phyloP scores from a whole-genome alignment of 2,329 filamentous ascomycete species.

The Apiospora arundinis region DNA sequence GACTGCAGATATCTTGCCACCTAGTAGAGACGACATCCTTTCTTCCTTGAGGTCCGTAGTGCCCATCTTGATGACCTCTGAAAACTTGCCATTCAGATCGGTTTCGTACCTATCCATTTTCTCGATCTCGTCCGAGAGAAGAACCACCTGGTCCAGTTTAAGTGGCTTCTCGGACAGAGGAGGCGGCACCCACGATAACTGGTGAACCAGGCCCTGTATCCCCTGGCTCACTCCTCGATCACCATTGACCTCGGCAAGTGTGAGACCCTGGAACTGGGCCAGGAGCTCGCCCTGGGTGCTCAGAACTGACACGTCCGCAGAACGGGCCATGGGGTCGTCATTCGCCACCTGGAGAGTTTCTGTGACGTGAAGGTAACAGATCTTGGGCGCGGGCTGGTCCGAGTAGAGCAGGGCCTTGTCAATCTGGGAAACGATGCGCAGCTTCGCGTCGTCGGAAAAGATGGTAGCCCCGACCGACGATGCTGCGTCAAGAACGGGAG shows the following conservation, averaged over 20 bases:
- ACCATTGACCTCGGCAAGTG: too few relatives aligned
- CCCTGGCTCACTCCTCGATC: too few relatives aligned
- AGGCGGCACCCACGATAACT: too few relatives aligned
- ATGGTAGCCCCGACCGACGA: conserved; percentile 49
- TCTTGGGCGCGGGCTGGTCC: conserved; percentile 35
- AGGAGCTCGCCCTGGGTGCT: conserved; percentile 31
- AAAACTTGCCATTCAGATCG: conserved; percentile 29
- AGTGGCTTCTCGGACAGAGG: too few relatives aligned
- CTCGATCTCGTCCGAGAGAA: too few relatives aligned
- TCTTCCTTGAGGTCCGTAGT: not conserved
- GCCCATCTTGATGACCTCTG: conserved; percentile 6
- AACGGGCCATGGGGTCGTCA: too few relatives aligned
- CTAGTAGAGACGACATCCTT: too few relatives aligned
- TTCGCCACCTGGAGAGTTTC: conserved; percentile 33
- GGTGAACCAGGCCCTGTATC: too few relatives aligned
- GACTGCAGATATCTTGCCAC: conserved; percentile 23
- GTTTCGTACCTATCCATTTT: too few relatives aligned
- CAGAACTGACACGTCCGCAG: conserved; percentile 37
- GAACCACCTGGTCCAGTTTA: too few relatives aligned
- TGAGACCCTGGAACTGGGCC: too few relatives aligned
- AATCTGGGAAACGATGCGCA: conserved; percentile 40
- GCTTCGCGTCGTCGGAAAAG: conserved; percentile 43
- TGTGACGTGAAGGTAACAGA: conserved; percentile 43
- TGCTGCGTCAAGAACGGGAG: conserved; percentile 48
- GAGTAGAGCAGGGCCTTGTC: not conserved